phyloP scores from a whole-genome alignment of 305 asterid species.

The Fraxinus velutina region DNA sequence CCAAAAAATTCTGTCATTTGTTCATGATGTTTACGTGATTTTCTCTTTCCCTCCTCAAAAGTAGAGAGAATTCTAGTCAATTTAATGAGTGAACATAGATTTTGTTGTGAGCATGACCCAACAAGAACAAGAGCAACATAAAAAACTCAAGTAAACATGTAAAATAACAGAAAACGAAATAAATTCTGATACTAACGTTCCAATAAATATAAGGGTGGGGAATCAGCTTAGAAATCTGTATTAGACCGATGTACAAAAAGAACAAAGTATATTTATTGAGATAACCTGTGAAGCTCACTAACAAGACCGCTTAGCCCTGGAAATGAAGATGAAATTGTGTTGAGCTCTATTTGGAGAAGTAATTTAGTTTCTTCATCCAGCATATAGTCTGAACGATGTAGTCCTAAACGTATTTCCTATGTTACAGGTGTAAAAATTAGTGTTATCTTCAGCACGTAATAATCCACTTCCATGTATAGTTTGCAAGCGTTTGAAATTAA shows the following conservation, averaged over 20 bases:
- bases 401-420: conserved; percentile 91
- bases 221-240: neutral
- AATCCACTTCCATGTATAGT: conserved; percentile 9
- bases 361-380: conserved; percentile 81
- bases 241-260: conserved; percentile 1
- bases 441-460: conserved; percentile 18
- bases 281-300: conserved; percentile 93
- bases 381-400: conserved; percentile 97
- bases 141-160: neutral
- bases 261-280: conserved; percentile 23
- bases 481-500: conserved; percentile 4
- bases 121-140: neutral
- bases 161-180: neutral
- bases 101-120: neutral
- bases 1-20: neutral
- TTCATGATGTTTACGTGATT: neutral
- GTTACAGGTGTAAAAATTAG: conserved; percentile 27
- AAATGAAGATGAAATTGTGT: conserved; percentile 91
- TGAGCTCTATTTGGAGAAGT: conserved; percentile 96
- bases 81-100: neutral
- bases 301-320: conserved; percentile 87
- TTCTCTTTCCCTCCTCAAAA: neutral
- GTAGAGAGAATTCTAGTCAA: neutral
- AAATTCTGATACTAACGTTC: neutral
- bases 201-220: neutral